phyloP scores from a whole-genome alignment of 139 green algal species.

The Auxenochlorella pyrenoidosa region DNA sequence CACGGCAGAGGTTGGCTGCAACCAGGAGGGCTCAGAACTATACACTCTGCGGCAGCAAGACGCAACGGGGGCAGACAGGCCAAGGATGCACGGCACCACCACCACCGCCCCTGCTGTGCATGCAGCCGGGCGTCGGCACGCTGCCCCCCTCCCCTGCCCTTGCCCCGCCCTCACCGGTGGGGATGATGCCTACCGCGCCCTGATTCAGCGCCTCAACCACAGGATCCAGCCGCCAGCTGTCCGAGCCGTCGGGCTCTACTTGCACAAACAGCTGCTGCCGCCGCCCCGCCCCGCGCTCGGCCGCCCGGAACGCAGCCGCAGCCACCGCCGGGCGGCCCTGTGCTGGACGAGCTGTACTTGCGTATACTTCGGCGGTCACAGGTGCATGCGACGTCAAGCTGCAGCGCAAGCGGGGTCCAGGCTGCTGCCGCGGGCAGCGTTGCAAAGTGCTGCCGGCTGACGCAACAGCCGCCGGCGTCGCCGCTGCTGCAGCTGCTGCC shows the following conservation, averaged over 20 bases:
- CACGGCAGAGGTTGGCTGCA: background rate
- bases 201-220: constrained; percentile 63
- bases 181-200: constrained; percentile 85
- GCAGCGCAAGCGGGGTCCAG: background rate
- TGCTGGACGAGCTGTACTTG: background rate
- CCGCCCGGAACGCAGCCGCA: background rate
- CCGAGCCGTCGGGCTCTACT: constrained; percentile 69
- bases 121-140: background rate
- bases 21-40: background rate
- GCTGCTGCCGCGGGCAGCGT: background rate
- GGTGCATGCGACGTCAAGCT: background rate
- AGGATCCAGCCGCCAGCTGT: constrained; percentile 78
- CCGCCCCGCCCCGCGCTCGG: background rate
- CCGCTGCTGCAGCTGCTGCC: background rate
- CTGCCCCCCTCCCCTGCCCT: background rate
- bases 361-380: too few relatives aligned
- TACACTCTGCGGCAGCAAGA: too few relatives aligned
- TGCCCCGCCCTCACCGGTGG: constrained; percentile 56
- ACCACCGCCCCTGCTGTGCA: background rate
- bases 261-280: constrained; percentile 19
- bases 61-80: too few relatives aligned
- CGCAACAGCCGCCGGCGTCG: background rate
- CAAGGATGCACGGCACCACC: too few relatives aligned
- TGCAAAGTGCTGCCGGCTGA: background rate
- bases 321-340: background rate